Conservation (phyloP, 306 rosid species). For the Trichosanthes truncata region DNA sequence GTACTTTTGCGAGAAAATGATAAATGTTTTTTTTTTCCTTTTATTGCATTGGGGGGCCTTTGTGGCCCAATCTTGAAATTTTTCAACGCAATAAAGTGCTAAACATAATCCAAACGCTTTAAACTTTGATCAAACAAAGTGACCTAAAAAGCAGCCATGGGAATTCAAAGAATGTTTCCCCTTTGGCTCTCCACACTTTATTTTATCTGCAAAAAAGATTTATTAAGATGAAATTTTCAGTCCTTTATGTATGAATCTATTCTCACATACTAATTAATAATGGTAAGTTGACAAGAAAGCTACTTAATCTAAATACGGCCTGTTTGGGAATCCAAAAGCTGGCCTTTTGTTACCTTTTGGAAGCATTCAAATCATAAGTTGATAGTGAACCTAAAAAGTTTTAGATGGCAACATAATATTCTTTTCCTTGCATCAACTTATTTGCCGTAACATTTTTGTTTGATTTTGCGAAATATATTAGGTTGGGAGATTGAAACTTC, state of each 20-base stretch:
- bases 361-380: neutral
- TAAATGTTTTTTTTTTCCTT: no score
- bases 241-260: neutral
- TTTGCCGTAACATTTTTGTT: neutral
- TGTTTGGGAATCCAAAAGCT: neutral
- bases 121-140: slow-evolving; percentile 23
- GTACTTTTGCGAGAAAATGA: no score
- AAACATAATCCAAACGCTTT: slow-evolving; percentile 18
- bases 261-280: neutral
- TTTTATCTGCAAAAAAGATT: neutral
- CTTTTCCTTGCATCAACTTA: neutral
- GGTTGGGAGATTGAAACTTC: no score
- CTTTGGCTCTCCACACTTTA: neutral
- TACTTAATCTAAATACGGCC: neutral
- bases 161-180: slow-evolving; percentile 9
- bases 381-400: neutral
- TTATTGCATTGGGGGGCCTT: no score
- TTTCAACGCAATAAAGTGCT: slow-evolving; percentile 12
- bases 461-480: no score
- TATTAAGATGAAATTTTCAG: neutral
- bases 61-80: neutral
- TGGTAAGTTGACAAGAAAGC: neutral
- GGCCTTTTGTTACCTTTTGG: neutral
- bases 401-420: neutral
- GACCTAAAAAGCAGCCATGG: slow-evolving; percentile 28